Base-by-base conservation (phyloP, 345 rosid genomes). In the Eucalyptus globulus region DNA sequence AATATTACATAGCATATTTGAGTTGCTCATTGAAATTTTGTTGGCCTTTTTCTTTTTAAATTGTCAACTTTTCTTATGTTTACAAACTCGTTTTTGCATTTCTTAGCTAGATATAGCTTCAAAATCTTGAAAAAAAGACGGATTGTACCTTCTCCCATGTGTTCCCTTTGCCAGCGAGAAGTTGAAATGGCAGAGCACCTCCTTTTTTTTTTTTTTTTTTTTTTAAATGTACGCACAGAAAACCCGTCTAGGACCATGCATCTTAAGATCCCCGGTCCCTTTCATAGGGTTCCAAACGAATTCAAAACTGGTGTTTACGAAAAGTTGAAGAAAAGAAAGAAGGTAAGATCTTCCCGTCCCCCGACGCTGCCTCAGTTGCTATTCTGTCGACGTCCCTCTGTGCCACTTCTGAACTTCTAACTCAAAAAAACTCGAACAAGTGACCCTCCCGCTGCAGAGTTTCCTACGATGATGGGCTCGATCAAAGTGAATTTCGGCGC, bases 191-290 rank as follows among this genome's bases (percentile, higher is more conserved):
- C 43, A 37, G 80, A 31, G 80, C 43, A 16, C 22, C 43, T 14
- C 9, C 8, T n/a, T 3, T 17, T 31, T 67, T 3, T 15, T 5
- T 0, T 49, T 13, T 5, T 49, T 5, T 15, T 2, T 14, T 50
- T 50, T 2, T 49, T 49, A 2, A 50, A 15, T 31, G 44, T 17
- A 21, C 43, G 80, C 37, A 13, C 80, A 9, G 80, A 31, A 69
- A 17, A 69, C 43, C 37, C 21, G 2, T 69, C 31, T 69, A 19
- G 24, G 34, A 69, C 24, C 80, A 31, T 69, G 80, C 80, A 34
- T 69, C 43, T 31, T 69, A 15, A 9, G 80, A 69, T 69, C 80
- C 80, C 40, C 4, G 11, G 21, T 67, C 80, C 80, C 0, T 15
- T 67, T 69, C 80, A 16, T 31, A 16, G 43, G 80, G 22, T 21